Evolutionary conservation across 306 rosid species (phyloP).

Genomic region (Vicia faba): DNA sequence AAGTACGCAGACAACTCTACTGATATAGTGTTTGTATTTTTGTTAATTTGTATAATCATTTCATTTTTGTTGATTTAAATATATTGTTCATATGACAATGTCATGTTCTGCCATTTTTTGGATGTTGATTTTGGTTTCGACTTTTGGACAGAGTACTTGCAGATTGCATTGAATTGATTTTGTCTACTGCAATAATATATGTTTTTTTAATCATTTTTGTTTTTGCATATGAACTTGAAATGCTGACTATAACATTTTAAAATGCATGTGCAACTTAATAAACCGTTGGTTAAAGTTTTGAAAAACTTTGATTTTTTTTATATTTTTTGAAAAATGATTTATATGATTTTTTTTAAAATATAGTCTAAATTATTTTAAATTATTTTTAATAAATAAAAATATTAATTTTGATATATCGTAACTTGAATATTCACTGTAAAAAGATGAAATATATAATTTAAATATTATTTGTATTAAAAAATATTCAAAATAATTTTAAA

Average conservation of each 20-base stretch:
- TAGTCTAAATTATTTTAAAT: too few relatives aligned
- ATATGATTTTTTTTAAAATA: too few relatives aligned
- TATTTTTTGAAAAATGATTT: too few relatives aligned
- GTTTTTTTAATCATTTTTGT: background rate
- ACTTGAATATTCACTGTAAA: too few relatives aligned
- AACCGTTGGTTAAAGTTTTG: too few relatives aligned
- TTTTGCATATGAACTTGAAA: background rate
- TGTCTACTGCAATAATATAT: background rate
- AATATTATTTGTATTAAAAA: too few relatives aligned
- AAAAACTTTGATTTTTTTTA: too few relatives aligned
- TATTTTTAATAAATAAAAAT: too few relatives aligned
- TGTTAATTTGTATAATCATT: background rate
- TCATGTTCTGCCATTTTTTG: background rate
- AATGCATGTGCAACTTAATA: background rate
- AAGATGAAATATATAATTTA: too few relatives aligned
- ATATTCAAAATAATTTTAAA: too few relatives aligned
- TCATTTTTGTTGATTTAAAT: conserved; percentile 7
- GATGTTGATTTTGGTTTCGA: background rate
- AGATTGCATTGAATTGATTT: background rate
- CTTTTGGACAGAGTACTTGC: conserved; percentile 1
- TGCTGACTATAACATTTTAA: background rate
- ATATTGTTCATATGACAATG: background rate
- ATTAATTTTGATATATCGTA: too few relatives aligned
- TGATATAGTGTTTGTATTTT: conserved; percentile 9
- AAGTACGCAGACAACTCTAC: background rate